Evolutionary conservation across 2,329 filamentous ascomycete species (phyloP).

Genomic region (Alternaria sp.): DNA sequence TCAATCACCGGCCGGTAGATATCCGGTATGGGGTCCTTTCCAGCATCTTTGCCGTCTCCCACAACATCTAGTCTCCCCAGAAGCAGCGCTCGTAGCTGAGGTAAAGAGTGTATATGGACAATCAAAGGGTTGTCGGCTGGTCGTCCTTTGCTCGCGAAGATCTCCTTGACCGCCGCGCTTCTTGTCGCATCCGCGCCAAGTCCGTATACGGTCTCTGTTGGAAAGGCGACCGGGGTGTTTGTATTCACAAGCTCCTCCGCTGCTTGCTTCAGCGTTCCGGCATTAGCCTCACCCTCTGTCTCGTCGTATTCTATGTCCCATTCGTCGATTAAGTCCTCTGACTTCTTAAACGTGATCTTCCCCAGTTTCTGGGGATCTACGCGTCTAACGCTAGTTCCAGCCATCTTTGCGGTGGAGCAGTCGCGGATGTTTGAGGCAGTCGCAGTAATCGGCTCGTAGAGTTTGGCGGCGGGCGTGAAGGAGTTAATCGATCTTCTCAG

Average conservation of each 20-base stretch:
- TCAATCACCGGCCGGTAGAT: slow-evolving; percentile 81
- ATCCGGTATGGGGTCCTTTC: slow-evolving; percentile 63
- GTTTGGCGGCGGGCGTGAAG: not conserved
- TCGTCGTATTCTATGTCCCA: slow-evolving; percentile 42
- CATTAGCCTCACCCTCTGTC: slow-evolving; percentile 51
- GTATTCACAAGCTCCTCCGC: slow-evolving; percentile 69
- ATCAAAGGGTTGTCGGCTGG: slow-evolving; percentile 96
- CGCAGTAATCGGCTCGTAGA: not conserved
- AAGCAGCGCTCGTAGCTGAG: slow-evolving; percentile 73
- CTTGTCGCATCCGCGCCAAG: slow-evolving; percentile 95
- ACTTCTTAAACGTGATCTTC: slow-evolving; percentile 36
- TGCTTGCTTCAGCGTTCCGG: slow-evolving; percentile 65
- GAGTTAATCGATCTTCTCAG: slow-evolving; percentile 24
- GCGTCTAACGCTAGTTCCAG: slow-evolving; percentile 44
- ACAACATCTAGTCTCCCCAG: slow-evolving; percentile 17
- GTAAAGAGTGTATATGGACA: slow-evolving; percentile 82
- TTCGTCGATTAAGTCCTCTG: slow-evolving; percentile 44
- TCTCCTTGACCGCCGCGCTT: slow-evolving; percentile 82
- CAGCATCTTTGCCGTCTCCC: slow-evolving; percentile 1
- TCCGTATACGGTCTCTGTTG: slow-evolving; percentile 97
- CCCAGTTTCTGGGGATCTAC: slow-evolving; percentile 52
- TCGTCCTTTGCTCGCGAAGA: slow-evolving; percentile 87
- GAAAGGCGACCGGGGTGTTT: slow-evolving; percentile 86
- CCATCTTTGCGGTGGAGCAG: slow-evolving; percentile 26
- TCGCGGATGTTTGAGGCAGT: slow-evolving; percentile 1